phyloP scores from a whole-genome alignment of 2,329 filamentous ascomycete genomes.

The Xylaria sp. region DNA sequence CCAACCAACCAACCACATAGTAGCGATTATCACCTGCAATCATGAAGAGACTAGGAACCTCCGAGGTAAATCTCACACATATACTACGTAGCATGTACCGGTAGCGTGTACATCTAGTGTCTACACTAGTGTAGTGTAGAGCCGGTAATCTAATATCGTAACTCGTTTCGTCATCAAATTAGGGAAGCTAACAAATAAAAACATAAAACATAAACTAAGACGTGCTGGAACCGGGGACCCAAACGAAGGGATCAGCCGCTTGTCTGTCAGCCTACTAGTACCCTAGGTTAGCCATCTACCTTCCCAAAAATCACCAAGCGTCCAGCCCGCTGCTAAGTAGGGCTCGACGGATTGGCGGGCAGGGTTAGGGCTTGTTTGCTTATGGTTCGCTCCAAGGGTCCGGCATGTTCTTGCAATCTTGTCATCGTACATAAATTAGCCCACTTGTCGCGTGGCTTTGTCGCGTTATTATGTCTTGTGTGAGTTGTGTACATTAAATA shows the following conservation, averaged over 20 bases:
- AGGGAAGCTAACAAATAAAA: not conserved
- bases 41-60: not conserved
- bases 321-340: not conserved
- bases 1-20: not conserved
- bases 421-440: conserved; percentile 27
- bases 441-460: conserved; percentile 35
- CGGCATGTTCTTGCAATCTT: conserved; percentile 33
- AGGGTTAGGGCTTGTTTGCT: conserved; percentile 28
- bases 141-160: conserved; percentile 17
- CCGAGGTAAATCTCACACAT: not conserved
- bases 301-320: conserved; percentile 33
- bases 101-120: conserved; percentile 2
- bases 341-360: conserved; percentile 22
- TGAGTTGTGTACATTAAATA: too few species aligned
- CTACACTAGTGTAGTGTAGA: not conserved
- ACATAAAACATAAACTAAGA: not conserved
- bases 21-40: not conserved
- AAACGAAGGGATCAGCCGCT: conserved; percentile 35
- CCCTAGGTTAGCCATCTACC: conserved; percentile 9
- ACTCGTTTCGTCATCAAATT: conserved; percentile 28
- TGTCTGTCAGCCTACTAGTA: conserved; percentile 24
- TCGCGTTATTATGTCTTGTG: conserved; percentile 13
- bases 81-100: not conserved
- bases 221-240: conserved; percentile 9
- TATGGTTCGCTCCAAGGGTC: conserved; percentile 27